phyloP scores from a whole-genome alignment of 1,284 basidiomycete species.

The Pulveroboletus sp. region DNA sequence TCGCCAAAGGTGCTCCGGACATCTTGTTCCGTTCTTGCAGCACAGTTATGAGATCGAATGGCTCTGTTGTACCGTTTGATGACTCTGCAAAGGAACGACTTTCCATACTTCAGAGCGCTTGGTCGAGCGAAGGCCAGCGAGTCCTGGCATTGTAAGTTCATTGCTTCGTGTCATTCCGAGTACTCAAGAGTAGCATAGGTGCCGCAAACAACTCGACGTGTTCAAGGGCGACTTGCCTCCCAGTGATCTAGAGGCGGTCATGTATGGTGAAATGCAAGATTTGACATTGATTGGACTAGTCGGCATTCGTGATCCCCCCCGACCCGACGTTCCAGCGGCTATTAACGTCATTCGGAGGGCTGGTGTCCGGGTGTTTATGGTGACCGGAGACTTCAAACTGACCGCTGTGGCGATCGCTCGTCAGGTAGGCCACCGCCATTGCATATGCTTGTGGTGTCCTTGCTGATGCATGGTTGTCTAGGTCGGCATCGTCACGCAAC shows the following conservation, averaged over 20 bases:
- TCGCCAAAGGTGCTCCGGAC: slow-evolving; percentile 62
- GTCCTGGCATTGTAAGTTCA: slow-evolving; percentile 50
- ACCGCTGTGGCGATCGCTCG: slow-evolving; percentile 49
- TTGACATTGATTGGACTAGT: slow-evolving; percentile 60
- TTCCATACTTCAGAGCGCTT: slow-evolving; percentile 45
- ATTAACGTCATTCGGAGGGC: slow-evolving; percentile 51
- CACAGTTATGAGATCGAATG: slow-evolving; percentile 42
- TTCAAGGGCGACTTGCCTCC: slow-evolving; percentile 35
- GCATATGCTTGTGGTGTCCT: not conserved
- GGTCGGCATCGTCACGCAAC: slow-evolving; percentile 59
- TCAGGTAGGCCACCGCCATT: slow-evolving; percentile 24
- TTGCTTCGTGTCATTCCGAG: not conserved
- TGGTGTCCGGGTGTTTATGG: slow-evolving; percentile 53
- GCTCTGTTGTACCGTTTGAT: slow-evolving; percentile 40
- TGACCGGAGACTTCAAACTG: slow-evolving; percentile 55
- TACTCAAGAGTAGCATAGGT: slow-evolving; percentile 13
- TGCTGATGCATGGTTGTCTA: slow-evolving; percentile 24
- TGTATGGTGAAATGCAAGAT: slow-evolving; percentile 42
- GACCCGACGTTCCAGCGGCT: slow-evolving; percentile 49
- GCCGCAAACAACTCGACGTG: slow-evolving; percentile 34
- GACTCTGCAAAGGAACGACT: slow-evolving; percentile 33
- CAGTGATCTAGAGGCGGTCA: slow-evolving; percentile 41
- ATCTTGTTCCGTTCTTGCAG: slow-evolving; percentile 53
- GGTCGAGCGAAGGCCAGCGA: slow-evolving; percentile 61
- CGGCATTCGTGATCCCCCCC: slow-evolving; percentile 61